phyloP scores from a whole-genome alignment of 202 grass and related monocot species.

The Saccharum hybrid region DNA sequence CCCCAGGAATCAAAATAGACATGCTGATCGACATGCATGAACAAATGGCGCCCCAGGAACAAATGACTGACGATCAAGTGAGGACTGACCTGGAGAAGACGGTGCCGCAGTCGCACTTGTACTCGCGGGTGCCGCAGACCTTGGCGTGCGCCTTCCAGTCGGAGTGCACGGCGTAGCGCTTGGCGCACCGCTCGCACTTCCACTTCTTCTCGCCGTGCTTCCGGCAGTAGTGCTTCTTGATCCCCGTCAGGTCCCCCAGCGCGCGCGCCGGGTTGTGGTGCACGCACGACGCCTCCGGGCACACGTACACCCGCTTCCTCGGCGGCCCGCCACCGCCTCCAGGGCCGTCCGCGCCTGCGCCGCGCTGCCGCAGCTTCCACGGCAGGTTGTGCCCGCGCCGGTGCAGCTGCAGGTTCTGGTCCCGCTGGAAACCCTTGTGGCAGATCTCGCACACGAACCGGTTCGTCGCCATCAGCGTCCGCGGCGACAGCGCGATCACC shows the following conservation, averaged over 20 bases:
- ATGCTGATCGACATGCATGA: no score
- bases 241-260: conserved; percentile 88
- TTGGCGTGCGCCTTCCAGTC: conserved; percentile 99
- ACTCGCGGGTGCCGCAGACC: conserved; percentile 91
- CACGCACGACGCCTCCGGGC: conserved; percentile 85
- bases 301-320: conserved; percentile 93
- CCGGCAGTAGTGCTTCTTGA: conserved; percentile 98
- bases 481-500: conserved; percentile 89
- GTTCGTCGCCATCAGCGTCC: conserved; percentile 87
- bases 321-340: conserved; percentile 19
- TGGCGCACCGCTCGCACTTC: conserved; percentile 87
- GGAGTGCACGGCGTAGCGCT: conserved; percentile 95
- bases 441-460: conserved; percentile 99
- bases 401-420: conserved; percentile 99
- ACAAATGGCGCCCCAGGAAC: no score
- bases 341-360: conserved; percentile 15
- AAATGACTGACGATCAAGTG: no score
- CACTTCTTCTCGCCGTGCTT: conserved; percentile 98
- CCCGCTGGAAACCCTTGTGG: conserved; percentile 92
- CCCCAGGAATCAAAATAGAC: no score
- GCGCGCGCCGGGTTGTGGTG: conserved; percentile 92
- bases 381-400: conserved; percentile 96
- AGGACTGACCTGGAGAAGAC: conserved; percentile 81
- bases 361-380: conserved; percentile 88
- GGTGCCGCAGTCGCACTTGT: conserved; percentile 94